Evolutionary conservation across 1,139 yeast genomes (phyloP).

Genomic region (Wickerhamomyces sp.): DNA sequence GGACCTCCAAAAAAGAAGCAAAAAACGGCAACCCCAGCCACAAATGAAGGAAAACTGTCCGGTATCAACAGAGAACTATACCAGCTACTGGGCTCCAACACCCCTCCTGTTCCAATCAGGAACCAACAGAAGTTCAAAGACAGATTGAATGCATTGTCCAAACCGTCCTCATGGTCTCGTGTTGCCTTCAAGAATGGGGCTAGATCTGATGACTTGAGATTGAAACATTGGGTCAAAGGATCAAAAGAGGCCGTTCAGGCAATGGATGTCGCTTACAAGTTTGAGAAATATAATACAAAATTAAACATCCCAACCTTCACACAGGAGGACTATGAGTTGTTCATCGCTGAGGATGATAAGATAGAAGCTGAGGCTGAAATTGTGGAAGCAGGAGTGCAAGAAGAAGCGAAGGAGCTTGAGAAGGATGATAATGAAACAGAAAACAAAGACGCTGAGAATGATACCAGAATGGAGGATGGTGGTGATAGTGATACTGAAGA

Average conservation of each 20-base stretch:
- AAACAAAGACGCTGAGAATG: neutral
- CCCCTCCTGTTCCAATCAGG: conserved; percentile 74
- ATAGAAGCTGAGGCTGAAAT: conserved; percentile 3
- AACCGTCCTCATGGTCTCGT: conserved; percentile 80
- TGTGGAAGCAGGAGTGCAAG: conserved; percentile 1
- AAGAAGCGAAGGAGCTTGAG: neutral
- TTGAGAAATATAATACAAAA: conserved; percentile 69
- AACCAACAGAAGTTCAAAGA: conserved; percentile 59
- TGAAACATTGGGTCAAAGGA: conserved; percentile 89
- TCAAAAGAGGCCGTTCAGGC: conserved; percentile 41
- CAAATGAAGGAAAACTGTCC: conserved; percentile 14
- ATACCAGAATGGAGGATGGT: conserved; percentile 4
- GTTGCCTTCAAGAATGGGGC: conserved; percentile 55
- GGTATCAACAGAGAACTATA: conserved; percentile 92
- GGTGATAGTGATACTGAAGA: conserved; percentile 2
- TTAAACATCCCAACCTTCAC: conserved; percentile 68
- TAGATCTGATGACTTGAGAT: conserved; percentile 41
- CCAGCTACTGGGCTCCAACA: conserved; percentile 83
- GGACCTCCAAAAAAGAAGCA: conserved; percentile 24
- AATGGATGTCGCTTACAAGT: conserved; percentile 55
- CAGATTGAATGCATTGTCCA: conserved; percentile 51
- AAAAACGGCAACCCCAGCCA: conserved; percentile 20
- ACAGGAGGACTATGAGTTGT: conserved; percentile 56
- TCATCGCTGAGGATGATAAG: conserved; percentile 32
- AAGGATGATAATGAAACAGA: neutral